Evolutionary conservation across 441 rosid species (phyloP).

Genomic region (Adansonia gregorii): DNA sequence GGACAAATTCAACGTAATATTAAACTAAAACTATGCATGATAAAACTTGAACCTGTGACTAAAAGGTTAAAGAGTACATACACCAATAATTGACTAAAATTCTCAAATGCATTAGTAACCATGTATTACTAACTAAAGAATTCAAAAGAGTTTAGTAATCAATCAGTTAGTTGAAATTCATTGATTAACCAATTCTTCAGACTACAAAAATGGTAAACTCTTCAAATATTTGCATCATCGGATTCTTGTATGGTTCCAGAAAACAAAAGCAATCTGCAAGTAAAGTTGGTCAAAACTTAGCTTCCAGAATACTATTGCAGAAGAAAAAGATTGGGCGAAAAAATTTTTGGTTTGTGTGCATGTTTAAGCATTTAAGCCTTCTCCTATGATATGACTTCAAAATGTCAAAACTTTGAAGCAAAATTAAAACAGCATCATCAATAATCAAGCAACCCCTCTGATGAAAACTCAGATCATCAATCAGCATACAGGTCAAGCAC

Average conservation of each 20-base stretch:
- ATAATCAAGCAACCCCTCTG: not conserved
- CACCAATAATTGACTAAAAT: too few species aligned
- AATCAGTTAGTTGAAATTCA: not conserved
- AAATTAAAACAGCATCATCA: not conserved
- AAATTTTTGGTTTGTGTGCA: not conserved
- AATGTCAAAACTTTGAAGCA: not conserved
- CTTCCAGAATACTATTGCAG: not conserved
- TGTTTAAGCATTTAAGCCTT: constrained; percentile 2
- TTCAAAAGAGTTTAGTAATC: too few species aligned
- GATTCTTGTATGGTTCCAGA: not conserved
- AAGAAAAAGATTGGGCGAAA: not conserved
- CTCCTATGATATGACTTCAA: not conserved
- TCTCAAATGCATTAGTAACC: too few species aligned
- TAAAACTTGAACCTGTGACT: too few species aligned
- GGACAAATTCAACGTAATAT: too few species aligned
- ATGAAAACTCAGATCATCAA: not conserved
- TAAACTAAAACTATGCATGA: too few species aligned
- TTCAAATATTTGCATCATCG: not conserved
- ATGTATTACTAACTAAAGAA: too few species aligned
- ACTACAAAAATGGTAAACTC: not conserved
- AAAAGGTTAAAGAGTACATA: too few species aligned
- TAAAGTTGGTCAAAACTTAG: not conserved
- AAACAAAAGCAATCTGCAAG: constrained; percentile 2
- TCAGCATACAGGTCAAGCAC: not conserved
- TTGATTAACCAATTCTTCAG: not conserved